Evolutionary conservation across 768 basidiomycete genomes (phyloP), one percentile per base, ranked within the genome.

Genomic region (Melanogaster broomeanus): DNA sequence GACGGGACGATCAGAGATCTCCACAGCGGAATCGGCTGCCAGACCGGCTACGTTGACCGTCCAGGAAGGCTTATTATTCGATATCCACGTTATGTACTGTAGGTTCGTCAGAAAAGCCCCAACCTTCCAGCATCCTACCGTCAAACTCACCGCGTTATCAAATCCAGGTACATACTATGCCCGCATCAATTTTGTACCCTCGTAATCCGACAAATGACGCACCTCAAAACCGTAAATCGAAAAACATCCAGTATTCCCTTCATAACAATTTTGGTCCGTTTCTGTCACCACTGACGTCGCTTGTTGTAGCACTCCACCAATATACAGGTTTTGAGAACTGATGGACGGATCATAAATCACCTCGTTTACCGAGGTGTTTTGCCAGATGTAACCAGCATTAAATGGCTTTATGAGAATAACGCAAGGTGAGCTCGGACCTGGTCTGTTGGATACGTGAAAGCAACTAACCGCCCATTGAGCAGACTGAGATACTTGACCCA

Each of bases 81-180:
- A 77, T 51, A 94, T 74, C 93, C 93, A 96, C 3, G 89, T 81
- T 59, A 95, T 91, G 62, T 94, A 96, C 84, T 87, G 51, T 30
- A 33, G 45, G 19, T 38, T 21, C 15, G 6, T 28, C 18, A 35
- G 22, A 61, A 4, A 53, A 34, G 24, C 30, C 22, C 9, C 19
- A 6, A 35, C 25, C 22, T 27, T 25, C 16, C 28, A 39, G 18
- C 35, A 34, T 6, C 18, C 18, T 30, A 12, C 22, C 30, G n/a
- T 45, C 16, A 11, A 31, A 71, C 82, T 55, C 59, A 87, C 83
- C 25, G 77, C 85, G 31, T 80, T 70, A 54, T 87, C 85, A 59
- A 84, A 87, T 40, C 92, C 90, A 22, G 67, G 62, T n/a, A 63
- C 58, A n/a, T 68, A 68, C 67, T 68, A 21, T 18, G 44, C 30